These are phyloP conservation scores for Platismatia glauca DNA, from an alignment of 495 filamentous ascomycete species.

Conservation along the genomic window DNA sequence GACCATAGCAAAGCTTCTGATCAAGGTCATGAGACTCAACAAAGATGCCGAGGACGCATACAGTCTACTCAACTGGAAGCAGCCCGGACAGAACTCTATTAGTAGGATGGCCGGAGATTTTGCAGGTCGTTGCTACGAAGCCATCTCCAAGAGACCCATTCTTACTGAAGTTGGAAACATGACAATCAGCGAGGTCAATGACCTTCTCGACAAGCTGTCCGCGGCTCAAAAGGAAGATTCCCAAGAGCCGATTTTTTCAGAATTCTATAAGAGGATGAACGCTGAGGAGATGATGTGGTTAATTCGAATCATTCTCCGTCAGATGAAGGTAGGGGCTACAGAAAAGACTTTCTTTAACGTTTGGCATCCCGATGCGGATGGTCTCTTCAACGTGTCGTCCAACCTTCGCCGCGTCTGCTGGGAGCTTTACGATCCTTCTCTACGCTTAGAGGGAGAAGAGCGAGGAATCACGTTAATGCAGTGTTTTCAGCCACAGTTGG, in stretches of 20 bases:
- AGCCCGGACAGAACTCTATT: constrained; percentile 59
- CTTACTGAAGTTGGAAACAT: constrained; percentile 62
- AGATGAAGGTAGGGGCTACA: constrained; percentile 97
- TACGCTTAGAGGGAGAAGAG: constrained; percentile 67
- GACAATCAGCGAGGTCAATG: constrained; percentile 83
- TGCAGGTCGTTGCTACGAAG: constrained; percentile 76
- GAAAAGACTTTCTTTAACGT: constrained; percentile 85
- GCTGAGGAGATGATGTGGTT: constrained; percentile 90
- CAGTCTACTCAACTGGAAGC: constrained; percentile 84
- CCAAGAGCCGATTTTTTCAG: constrained; percentile 67
- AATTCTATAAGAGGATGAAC: constrained; percentile 88
- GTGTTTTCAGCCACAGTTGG: constrained; percentile 94
- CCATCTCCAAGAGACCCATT: constrained; percentile 78
- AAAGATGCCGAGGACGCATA: constrained; percentile 82
- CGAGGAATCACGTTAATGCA: constrained; percentile 77
- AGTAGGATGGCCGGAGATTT: constrained; percentile 78
- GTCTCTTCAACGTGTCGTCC: constrained; percentile 82
- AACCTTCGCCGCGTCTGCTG: constrained; percentile 88
- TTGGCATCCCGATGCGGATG: constrained; percentile 92
- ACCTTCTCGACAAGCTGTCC: constrained; percentile 71
- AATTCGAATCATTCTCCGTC: constrained; percentile 84
- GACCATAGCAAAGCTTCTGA: constrained; percentile 75
- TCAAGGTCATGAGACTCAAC: constrained; percentile 88
- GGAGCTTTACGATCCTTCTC: constrained; percentile 74
- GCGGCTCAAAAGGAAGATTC: constrained; percentile 67